Evolutionary conservation across 176 grass and related monocot genomes (phyloP).

Genomic region (Musa beccarii): DNA sequence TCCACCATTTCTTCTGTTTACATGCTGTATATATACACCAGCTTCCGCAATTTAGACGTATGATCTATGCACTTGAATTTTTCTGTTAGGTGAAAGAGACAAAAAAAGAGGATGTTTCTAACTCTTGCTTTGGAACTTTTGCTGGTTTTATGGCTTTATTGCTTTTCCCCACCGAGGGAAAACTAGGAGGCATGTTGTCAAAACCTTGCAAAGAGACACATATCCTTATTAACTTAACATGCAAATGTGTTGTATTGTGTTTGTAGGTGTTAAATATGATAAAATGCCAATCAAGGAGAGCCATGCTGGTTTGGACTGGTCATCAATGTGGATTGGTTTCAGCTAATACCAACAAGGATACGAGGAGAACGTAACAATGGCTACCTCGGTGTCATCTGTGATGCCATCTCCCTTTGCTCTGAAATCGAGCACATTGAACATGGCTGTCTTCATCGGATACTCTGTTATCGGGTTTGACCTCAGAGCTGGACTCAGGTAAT

Average conservation of each 20-base stretch:
- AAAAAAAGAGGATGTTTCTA: background rate
- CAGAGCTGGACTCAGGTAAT: background rate
- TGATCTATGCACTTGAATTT: no score
- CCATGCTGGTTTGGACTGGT: no score
- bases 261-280: background rate
- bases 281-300: constrained; percentile 16
- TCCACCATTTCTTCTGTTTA: constrained; percentile 6
- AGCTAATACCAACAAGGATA: background rate
- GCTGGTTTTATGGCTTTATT: background rate
- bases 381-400: constrained; percentile 76
- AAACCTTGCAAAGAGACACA: background rate
- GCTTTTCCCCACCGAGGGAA: background rate
- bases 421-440: constrained; percentile 76
- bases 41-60: background rate
- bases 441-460: constrained; percentile 21
- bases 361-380: constrained; percentile 12
- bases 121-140: background rate
- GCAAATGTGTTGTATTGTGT: background rate
- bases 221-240: no score
- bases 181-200: background rate
- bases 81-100: background rate
- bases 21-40: background rate
- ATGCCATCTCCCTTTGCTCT: constrained; percentile 82
- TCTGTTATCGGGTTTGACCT: constrained; percentile 25
- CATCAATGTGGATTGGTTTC: background rate